Base-by-base conservation (phyloP, 2,329 filamentous ascomycete genomes). In the Talaromyces islandicus region DNA sequence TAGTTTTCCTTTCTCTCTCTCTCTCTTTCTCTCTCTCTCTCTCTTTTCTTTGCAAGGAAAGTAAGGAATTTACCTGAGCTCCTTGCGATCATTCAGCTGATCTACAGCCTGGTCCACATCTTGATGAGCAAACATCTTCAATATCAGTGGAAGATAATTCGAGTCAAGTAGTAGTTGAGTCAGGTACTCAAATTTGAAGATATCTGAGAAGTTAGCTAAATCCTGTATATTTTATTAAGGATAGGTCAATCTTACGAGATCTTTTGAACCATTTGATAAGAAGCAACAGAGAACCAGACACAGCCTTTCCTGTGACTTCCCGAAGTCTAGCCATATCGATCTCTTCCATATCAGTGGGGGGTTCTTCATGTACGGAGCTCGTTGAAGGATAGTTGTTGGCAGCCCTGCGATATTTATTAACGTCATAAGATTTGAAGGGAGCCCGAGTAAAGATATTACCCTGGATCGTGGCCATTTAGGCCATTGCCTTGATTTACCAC, bases 251-350 rank as follows among this genome's bases (percentile, higher is more conserved):
- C 90, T 80, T 80, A 95, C 91, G 94, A 60, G 92, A 97, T 58
- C 96, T 80, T 73, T 96, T 95, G 68, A 97, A 88, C 94, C 94
- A 99, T 75, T 97, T 99, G 62, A 97, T 73, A 51, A 97, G 76
- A n/a, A 96, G 79, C 29, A 99, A 78, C 29, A 99, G 77, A 59
- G 92, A 89, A 0, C 90, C 92, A n/a, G 92, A 94, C 24, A 96
- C 88, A 0, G 93, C 93, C 75, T 97, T 97, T 27, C 88, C 86
- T 12, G 89, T 89, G 56, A 99, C 92, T 73, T 99, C 94, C 59
- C 93, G 85, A 17, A 86, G 87, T 55, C 95, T 84, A 58, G 90
- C 83, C 46, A 88, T 86, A 72, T 97, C 92, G 17, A 96, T 76
- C 67, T 97, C 92, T 61, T 95, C 92, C 3, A 86, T 78, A 2